Conservation (phyloP, 441 rosid genomes). For the Isatis lusitanica region DNA sequence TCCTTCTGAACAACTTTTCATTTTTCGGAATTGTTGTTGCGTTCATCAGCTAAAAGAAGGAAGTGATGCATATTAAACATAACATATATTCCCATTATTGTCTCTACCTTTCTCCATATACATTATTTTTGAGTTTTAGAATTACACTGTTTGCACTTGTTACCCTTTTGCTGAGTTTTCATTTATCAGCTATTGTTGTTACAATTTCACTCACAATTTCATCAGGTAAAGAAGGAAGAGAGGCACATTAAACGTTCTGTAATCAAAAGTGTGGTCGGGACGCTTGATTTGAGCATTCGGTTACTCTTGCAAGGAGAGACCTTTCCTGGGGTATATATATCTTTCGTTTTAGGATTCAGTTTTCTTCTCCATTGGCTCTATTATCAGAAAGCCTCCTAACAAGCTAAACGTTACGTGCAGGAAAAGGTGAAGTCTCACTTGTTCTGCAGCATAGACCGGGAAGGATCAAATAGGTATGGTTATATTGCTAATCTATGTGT, state of each 20-base stretch:
- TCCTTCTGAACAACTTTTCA: not conserved
- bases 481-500: conserved; percentile 77
- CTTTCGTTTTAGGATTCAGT: conserved; percentile 2
- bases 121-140: not conserved
- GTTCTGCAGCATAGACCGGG: conserved; percentile 50
- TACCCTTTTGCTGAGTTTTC: not conserved
- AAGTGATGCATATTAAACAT: conserved; percentile 48
- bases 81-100: not conserved
- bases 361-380: not conserved
- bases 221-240: conserved; percentile 71
- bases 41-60: conserved; percentile 64
- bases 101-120: conserved; percentile 9
- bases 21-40: not conserved
- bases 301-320: conserved; percentile 72
- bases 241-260: conserved; percentile 55
- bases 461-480: conserved; percentile 55
- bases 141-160: not conserved
- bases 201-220: too few species aligned
- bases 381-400: not conserved
- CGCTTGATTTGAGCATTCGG: conserved; percentile 76
- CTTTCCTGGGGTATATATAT: conserved; percentile 76
- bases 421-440: conserved; percentile 58
- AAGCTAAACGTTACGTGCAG: conserved; percentile 41
- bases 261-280: conserved; percentile 83
- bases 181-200: not conserved